Conservation (phyloP, 2,329 filamentous ascomycete species). For the Aspergillus amoenus region DNA sequence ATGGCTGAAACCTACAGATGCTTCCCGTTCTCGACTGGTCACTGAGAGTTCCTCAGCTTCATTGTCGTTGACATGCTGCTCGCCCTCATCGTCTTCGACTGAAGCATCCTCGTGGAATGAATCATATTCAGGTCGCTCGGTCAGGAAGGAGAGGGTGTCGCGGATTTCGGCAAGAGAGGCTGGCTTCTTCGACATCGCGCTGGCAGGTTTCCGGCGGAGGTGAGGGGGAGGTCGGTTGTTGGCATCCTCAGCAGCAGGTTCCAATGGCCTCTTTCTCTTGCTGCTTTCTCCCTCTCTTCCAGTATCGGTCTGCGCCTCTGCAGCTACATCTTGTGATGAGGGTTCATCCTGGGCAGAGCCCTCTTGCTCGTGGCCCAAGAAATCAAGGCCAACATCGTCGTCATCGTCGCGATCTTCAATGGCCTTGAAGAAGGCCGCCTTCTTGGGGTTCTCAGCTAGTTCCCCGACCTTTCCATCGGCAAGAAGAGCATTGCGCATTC, state of each 20-base stretch:
- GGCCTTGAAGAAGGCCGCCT: slow-evolving; percentile 83
- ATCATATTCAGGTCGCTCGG: slow-evolving; percentile 64
- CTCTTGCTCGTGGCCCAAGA: slow-evolving; percentile 54
- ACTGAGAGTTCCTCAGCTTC: slow-evolving; percentile 23
- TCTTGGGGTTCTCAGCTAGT: slow-evolving; percentile 85
- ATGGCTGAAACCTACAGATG: slow-evolving; percentile 31
- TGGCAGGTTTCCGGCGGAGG: slow-evolving; percentile 59
- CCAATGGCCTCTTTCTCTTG: slow-evolving; percentile 44
- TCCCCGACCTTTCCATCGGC: slow-evolving; percentile 87
- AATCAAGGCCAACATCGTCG: slow-evolving; percentile 70
- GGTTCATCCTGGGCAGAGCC: slow-evolving; percentile 41
- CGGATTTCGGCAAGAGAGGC: slow-evolving; percentile 77
- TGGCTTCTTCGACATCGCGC: slow-evolving; percentile 62
- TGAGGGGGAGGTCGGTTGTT: slow-evolving; percentile 58
- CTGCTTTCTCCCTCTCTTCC: slow-evolving; percentile 21
- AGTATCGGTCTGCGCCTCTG: slow-evolving; percentile 21
- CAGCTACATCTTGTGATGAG: slow-evolving; percentile 26
- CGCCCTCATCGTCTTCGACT: slow-evolving; percentile 50
- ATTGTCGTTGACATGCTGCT: slow-evolving; percentile 43
- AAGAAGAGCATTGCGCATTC: slow-evolving; percentile 86
- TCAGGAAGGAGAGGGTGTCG: slow-evolving; percentile 77
- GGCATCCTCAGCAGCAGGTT: slow-evolving; percentile 41
- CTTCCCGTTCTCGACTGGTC: slow-evolving; percentile 21
- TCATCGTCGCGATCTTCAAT: slow-evolving; percentile 78
- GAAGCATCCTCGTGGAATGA: slow-evolving; percentile 56